Evolutionary conservation across 2,329 filamentous ascomycete genomes (phyloP).

Genomic region (Exophiala dermatitidis): DNA sequence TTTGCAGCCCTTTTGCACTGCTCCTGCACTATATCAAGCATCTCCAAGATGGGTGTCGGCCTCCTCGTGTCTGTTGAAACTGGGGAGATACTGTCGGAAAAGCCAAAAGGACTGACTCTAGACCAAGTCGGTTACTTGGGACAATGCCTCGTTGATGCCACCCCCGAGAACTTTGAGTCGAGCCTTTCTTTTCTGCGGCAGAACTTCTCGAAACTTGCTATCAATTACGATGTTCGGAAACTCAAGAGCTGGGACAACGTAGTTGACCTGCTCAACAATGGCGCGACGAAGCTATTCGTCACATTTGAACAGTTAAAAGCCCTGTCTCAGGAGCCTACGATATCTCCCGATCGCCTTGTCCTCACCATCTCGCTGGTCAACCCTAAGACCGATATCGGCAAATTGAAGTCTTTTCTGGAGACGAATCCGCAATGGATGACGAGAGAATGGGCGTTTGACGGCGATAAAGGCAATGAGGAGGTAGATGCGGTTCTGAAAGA

Average conservation of each 20-base stretch:
- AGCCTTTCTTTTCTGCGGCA: slow-evolving; percentile 49
- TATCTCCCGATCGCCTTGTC: slow-evolving; percentile 51
- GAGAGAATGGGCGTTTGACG: slow-evolving; percentile 27
- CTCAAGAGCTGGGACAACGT: slow-evolving; percentile 66
- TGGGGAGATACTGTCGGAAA: slow-evolving; percentile 14
- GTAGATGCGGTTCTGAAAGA: slow-evolving; percentile 37
- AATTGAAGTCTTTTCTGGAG: slow-evolving; percentile 37
- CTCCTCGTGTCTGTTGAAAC: slow-evolving; percentile 21
- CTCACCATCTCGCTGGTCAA: slow-evolving; percentile 42
- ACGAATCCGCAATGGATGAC: slow-evolving; percentile 29
- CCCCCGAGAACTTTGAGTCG: slow-evolving; percentile 41
- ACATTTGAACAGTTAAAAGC: slow-evolving; percentile 58
- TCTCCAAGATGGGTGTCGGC: slow-evolving; percentile 16
- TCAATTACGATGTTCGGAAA: slow-evolving; percentile 69
- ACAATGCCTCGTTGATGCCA: slow-evolving; percentile 49
- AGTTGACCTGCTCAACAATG: slow-evolving; percentile 72
- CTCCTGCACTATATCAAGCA: not conserved
- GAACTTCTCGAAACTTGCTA: slow-evolving; percentile 50
- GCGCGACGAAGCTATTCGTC: slow-evolving; percentile 79
- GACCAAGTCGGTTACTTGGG: slow-evolving; percentile 54
- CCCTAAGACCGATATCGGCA: slow-evolving; percentile 31
- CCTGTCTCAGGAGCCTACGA: slow-evolving; percentile 46
- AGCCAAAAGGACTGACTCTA: slow-evolving; percentile 44
- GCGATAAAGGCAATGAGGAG: slow-evolving; percentile 34
- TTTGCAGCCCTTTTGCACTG: not conserved